Base-by-base conservation (phyloP, 2,329 filamentous ascomycete species). In the Drechslera avenae region DNA sequence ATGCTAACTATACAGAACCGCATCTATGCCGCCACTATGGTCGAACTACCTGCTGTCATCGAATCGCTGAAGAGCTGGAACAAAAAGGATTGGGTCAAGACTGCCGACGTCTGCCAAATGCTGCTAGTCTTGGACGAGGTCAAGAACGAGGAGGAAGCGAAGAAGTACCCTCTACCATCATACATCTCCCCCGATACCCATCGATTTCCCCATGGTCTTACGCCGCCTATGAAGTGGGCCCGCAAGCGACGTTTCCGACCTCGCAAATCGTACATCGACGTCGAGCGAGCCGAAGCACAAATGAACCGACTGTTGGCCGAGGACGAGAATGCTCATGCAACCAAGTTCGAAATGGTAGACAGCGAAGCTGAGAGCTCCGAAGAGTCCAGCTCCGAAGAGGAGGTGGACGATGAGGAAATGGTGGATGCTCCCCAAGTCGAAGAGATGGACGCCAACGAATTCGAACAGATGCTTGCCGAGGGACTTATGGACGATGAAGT, bases 11-110 rank as follows among this genome's bases (percentile, higher is more conserved):
- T 96, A 54, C 84, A 86, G 55, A 86, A 86, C 4, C 82, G 84
- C 43, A 79, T 83, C 40, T 96, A 90, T 69, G 91, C 89, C 0
- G 90, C 89, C 18, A 83, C 87, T 16, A 79, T 96, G 71, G 86
- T 96, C 7, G 91, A 95, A 63, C 76, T 96, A 26, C 91, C 91
- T 0, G 94, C 89, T 52, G 89, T 96, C 50, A 86, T 92, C 4
- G 91, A 96, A 70, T 88, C 86, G 6, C 91, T 94, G 88, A 96
- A 96, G 79, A 92, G 89, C 52, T 96, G 91, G 89, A 91, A 96
- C 70, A 87, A 87, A 66, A 91, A 89, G 66, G 71, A 86, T 14
- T 91, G 92, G 79, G 91, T 92, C 78, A 96, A 96, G 76, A 89
- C 89, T 7, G 88, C 89, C 26, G 91, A 96, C 67, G 84, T 96